Conservation (phyloP, 108 stramenopile species). For the Mediolabrus comicus region DNA sequence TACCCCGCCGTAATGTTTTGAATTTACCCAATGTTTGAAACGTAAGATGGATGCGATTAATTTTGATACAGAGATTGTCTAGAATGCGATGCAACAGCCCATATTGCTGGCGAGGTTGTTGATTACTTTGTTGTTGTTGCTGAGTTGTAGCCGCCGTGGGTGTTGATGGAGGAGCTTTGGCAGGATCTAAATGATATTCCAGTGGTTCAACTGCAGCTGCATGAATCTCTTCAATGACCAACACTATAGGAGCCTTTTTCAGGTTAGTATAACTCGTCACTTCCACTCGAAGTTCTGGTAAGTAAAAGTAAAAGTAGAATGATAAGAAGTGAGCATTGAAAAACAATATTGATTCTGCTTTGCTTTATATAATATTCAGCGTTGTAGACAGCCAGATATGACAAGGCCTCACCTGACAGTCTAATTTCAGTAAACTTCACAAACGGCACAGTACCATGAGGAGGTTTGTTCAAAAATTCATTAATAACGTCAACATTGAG, state of each 20-base stretch:
- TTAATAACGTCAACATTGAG: constrained; percentile 72
- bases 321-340: too few relatives aligned
- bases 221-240: constrained; percentile 68
- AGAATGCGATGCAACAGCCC: constrained; percentile 71
- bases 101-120: constrained; percentile 37
- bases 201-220: constrained; percentile 58
- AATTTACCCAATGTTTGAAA: constrained; percentile 75
- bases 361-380: too few relatives aligned
- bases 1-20: constrained; percentile 64
- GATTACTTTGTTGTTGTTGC: constrained; percentile 1
- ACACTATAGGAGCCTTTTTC: constrained; percentile 74
- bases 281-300: constrained; percentile 64
- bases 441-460: constrained; percentile 44
- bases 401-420: too few relatives aligned
- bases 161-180: not conserved
- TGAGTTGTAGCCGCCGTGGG: constrained; percentile 2
- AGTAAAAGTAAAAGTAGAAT: too few relatives aligned
- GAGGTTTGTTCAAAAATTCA: constrained; percentile 36
- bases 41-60: constrained; percentile 46
- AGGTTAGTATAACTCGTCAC: constrained; percentile 79
- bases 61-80: constrained; percentile 71
- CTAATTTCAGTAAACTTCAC: constrained; percentile 61
- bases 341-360: too few relatives aligned
- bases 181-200: constrained; percentile 31
- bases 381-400: too few relatives aligned